Evolutionary conservation across 805 yeast species (phyloP).

Genomic region (Schwanniomyces occidentalis): DNA sequence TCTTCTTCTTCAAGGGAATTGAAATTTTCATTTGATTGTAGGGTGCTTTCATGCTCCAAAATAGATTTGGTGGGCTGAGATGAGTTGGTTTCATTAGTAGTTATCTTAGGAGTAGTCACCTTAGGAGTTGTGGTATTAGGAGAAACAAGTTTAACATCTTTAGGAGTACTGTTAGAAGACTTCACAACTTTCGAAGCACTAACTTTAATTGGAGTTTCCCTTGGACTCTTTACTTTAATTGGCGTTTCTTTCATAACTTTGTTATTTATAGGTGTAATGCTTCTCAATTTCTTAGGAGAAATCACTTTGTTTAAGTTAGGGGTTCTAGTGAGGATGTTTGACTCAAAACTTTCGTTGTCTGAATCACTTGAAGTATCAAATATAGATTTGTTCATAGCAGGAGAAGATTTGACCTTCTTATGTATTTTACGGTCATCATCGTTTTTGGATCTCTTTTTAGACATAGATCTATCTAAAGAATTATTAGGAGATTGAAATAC

Average conservation of each 20-base stretch:
- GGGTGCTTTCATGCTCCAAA: too few species aligned
- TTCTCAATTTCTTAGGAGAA: not conserved
- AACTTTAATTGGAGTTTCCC: not conserved
- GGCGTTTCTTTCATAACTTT: too few species aligned
- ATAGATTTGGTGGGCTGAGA: too few species aligned
- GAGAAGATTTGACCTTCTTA: not conserved
- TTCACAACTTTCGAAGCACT: too few species aligned
- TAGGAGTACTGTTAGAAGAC: slow-evolving; percentile 1
- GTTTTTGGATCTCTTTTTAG: slow-evolving; percentile 9
- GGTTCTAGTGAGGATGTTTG: slow-evolving; percentile 2
- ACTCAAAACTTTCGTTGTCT: slow-evolving; percentile 1
- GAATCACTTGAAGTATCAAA: slow-evolving; percentile 7
- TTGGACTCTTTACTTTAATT: too few species aligned
- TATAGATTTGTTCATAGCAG: slow-evolving; percentile 4
- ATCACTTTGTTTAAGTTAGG: too few species aligned
- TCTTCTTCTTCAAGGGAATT: slow-evolving; percentile 23
- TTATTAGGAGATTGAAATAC: slow-evolving; percentile 34
- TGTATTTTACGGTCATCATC: slow-evolving; percentile 7
- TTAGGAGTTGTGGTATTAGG: not conserved
- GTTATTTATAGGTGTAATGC: too few species aligned
- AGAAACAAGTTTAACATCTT: not conserved
- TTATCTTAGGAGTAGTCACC: not conserved
- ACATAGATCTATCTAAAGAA: slow-evolving; percentile 1
- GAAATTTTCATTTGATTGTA: slow-evolving; percentile 2
- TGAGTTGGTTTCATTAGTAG: not conserved